These are phyloP conservation scores for Podaxis sp. DNA, from an alignment of 768 basidiomycete genomes.

Conservation along the genomic window DNA sequence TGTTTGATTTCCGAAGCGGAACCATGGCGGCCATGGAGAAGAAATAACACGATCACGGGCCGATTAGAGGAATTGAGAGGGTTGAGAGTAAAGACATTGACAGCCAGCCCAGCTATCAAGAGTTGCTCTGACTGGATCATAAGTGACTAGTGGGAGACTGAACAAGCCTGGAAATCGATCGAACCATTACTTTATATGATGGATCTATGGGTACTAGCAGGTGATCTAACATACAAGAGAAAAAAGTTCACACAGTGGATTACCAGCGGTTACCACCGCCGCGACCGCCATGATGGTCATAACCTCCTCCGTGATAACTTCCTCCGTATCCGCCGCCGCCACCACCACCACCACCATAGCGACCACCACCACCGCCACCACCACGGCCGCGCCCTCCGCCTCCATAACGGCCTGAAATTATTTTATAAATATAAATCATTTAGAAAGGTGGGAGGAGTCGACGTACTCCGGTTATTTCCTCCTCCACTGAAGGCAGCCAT, in stretches of 20 bases:
- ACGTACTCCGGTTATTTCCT: constrained; percentile 71
- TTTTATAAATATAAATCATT: neutral
- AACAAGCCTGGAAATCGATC: neutral
- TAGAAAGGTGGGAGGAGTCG: constrained; percentile 21
- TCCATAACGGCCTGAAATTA: constrained; percentile 57
- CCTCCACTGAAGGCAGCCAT: constrained; percentile 89
- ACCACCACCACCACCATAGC: constrained; percentile 37
- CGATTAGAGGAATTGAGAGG: constrained; percentile 27
- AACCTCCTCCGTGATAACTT: constrained; percentile 45
- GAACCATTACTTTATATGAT: neutral
- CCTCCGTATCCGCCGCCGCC: constrained; percentile 45
- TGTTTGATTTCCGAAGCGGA: constrained; percentile 29
- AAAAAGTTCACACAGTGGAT: constrained; percentile 14
- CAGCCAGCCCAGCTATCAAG: constrained; percentile 37
- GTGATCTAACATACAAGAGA: constrained; percentile 2
- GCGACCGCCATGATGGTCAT: constrained; percentile 39
- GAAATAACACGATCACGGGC: constrained; percentile 38
- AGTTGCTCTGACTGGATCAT: constrained; percentile 21
- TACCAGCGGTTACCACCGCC: constrained; percentile 35
- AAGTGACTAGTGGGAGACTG: neutral
- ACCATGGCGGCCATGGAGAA: constrained; percentile 42
- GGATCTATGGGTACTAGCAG: constrained; percentile 4
- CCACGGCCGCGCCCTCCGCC: constrained; percentile 37
- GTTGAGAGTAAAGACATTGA: constrained; percentile 32
- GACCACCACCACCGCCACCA: constrained; percentile 43